Percentiles rank a stretch among this genome's conserved stretches.
These are phyloP conservation scores for Cyphellophora attinorum DNA, from an alignment of 2,329 filamentous ascomycete genomes.

Conservation along the genomic window DNA sequence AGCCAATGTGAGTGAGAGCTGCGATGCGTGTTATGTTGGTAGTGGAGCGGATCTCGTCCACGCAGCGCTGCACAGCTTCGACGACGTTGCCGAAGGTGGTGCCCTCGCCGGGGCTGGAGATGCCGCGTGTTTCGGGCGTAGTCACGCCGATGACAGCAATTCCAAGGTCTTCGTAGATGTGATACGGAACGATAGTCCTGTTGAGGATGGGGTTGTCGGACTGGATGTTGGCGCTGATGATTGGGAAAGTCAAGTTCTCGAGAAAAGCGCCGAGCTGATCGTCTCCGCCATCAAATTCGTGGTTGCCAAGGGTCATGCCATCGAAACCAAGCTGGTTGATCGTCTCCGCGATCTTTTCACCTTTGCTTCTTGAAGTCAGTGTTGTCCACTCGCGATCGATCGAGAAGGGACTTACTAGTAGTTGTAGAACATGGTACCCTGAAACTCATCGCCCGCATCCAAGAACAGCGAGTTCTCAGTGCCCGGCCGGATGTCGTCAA, in stretches of 20 bases:
- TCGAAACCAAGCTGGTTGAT: slow-evolving; percentile 5
- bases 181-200: slow-evolving; percentile 3
- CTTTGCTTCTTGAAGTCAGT: too few relatives aligned
- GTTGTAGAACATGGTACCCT: slow-evolving; percentile 3
- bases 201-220: slow-evolving; percentile 4
- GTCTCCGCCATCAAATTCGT: slow-evolving; percentile 6
- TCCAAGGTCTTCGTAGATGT: slow-evolving; percentile 4
- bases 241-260: slow-evolving; percentile 5
- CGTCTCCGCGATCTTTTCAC: slow-evolving; percentile 3
- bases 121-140: slow-evolving; percentile 2
- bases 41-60: slow-evolving; percentile 3
- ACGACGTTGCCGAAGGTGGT: slow-evolving; percentile 2
- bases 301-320: slow-evolving; percentile 5
- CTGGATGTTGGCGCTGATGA: slow-evolving; percentile 5
- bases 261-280: slow-evolving; percentile 4
- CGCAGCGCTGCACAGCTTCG: slow-evolving; percentile 2
- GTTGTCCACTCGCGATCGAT: too few relatives aligned
- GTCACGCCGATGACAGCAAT: slow-evolving; percentile 5
- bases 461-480: slow-evolving; percentile 3
- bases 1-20: slow-evolving; percentile 5
- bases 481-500: slow-evolving; percentile 2
- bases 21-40: slow-evolving; percentile 6
- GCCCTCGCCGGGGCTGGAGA: slow-evolving; percentile 2
- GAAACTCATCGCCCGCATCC: slow-evolving; percentile 5
- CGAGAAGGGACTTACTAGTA: too few relatives aligned